Evolutionary conservation across 306 rosid species (phyloP).

Genomic region (Cucurbita argyrosperma): DNA sequence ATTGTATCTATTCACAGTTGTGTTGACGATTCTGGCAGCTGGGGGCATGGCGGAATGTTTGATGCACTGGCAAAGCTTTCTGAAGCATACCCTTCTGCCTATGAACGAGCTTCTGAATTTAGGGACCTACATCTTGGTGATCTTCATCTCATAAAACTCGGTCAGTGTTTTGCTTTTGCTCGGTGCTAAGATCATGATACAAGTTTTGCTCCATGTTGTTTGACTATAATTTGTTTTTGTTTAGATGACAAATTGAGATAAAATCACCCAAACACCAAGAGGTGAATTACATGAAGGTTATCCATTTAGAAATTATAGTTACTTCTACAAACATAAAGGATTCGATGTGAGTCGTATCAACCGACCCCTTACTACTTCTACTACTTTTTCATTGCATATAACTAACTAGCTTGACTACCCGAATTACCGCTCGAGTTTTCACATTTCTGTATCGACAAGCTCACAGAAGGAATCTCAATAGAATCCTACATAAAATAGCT

Average conservation of each 20-base stretch:
- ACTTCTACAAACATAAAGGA: too few species aligned
- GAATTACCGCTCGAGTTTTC: neutral
- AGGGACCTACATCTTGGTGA: conserved; percentile 88
- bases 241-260: neutral
- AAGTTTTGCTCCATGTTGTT: neutral
- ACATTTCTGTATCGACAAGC: neutral
- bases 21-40: conserved; percentile 76
- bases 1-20: conserved; percentile 33
- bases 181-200: neutral
- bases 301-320: too few species aligned
- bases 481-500: neutral
- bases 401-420: neutral
- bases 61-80: conserved; percentile 66
- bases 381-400: neutral
- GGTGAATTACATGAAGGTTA: too few species aligned
- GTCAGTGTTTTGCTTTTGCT: conserved; percentile 23
- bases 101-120: conserved; percentile 69
- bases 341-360: too few species aligned
- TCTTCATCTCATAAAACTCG: conserved; percentile 70
- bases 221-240: neutral
- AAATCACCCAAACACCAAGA: too few species aligned
- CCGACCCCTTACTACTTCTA: too few species aligned
- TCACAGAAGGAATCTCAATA: neutral
- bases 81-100: conserved; percentile 47
- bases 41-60: conserved; percentile 96